Conservation (phyloP, 2,329 filamentous ascomycete species). For the Taxawa tesnikishii region DNA sequence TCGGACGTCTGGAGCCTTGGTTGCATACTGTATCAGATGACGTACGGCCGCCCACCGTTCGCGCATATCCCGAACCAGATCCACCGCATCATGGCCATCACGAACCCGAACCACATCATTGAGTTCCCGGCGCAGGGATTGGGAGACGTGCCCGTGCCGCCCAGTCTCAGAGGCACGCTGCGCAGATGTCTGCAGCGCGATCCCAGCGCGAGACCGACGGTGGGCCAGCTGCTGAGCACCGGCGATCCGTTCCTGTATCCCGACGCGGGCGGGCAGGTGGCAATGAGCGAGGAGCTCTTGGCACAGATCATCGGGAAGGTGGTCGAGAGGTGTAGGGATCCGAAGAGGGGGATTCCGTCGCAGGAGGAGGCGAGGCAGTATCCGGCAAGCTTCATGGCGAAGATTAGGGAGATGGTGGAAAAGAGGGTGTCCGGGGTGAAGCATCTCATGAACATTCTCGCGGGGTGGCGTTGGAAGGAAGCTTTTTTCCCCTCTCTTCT, state of each 20-base stretch:
- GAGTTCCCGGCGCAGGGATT: conserved; percentile 59
- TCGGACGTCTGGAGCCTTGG: conserved; percentile 94
- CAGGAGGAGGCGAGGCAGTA: conserved; percentile 41
- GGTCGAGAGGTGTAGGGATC: conserved; percentile 44
- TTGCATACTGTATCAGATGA: conserved; percentile 96
- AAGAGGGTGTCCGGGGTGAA: too few species aligned
- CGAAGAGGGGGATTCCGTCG: conserved; percentile 38
- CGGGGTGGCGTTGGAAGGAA: too few species aligned
- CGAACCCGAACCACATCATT: conserved; percentile 63
- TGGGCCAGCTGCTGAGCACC: conserved; percentile 43
- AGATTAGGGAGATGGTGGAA: conserved; percentile 31
- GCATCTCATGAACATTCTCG: too few species aligned
- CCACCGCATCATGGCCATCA: conserved; percentile 75
- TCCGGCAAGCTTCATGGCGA: conserved; percentile 33
- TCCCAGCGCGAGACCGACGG: conserved; percentile 42
- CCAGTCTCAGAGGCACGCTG: conserved; percentile 42
- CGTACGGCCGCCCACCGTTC: conserved; percentile 92
- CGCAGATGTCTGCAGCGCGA: conserved; percentile 48
- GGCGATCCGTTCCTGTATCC: conserved; percentile 47
- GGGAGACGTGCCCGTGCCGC: conserved; percentile 46
- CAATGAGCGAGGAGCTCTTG: conserved; percentile 45
- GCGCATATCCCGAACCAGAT: conserved; percentile 82
- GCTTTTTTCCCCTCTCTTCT: too few species aligned
- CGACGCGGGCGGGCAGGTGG: conserved; percentile 34
- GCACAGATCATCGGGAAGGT: conserved; percentile 47